Evolutionary conservation across 306 rosid species (phyloP), one percentile per base, ranked within the genome.

Genomic region (Quercus rubra): DNA sequence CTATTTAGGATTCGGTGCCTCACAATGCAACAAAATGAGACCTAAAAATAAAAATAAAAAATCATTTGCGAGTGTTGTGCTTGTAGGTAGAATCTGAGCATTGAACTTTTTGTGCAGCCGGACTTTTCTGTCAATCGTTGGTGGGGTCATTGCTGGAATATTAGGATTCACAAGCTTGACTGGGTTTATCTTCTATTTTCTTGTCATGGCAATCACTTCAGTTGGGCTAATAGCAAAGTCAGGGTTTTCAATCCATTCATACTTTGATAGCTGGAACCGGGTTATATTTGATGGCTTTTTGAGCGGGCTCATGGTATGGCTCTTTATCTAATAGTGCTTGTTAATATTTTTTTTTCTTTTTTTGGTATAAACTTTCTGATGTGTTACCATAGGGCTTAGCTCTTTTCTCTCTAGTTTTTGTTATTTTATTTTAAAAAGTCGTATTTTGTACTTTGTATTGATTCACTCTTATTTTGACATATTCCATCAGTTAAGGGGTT

Each of bases 121-220:
- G 70, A 95, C 99, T 55, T 95, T 95, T 82, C 84, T 95, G 92
- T 91, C 98, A 68, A 95, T 92, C 78, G 89, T 95, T 66, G 93
- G 97, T 9, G 99, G 99, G 13, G 96, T 92, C 78, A 90, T 91
- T 89, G 99, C 98, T 84, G 99, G 99, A 83, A 90, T 92, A 78
- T 82, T 90, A 87, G 99, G 99, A 58, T 87, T 92, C 84, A 92
- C 97, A 1, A 82, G 97, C 89, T 81, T 91, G 82, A 87, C 85
- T 70, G 97, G 98, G 83, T 94, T 92, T 82, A 64, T 94, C 70
- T 82, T 92, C 58, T 91, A 91, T 83, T 83, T 89, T 71, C 90
- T 93, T 85, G 88, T 93, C 81, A 93, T 93, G 97, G 89, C 88
- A 77, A 27, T 93, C 77, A 88, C 92, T 64, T 91, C 97, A 66